phyloP scores from a whole-genome alignment of 176 grass and related monocot species.

The Ananas comosus region DNA sequence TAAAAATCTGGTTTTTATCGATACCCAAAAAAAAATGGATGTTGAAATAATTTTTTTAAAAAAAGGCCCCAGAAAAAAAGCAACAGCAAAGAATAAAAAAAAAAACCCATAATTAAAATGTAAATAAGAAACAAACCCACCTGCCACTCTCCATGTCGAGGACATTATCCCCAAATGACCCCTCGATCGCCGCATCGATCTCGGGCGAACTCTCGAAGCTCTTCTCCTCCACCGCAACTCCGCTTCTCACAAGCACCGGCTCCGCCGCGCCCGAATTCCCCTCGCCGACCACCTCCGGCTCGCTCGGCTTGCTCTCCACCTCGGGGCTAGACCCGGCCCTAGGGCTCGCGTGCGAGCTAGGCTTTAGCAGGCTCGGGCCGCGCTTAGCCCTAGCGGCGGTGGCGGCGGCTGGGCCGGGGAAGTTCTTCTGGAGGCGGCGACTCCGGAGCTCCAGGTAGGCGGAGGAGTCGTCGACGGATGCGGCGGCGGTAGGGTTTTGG shows the following conservation, averaged over 20 bases:
- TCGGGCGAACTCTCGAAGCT: background rate
- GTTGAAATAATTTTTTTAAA: too few relatives aligned
- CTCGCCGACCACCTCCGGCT: background rate
- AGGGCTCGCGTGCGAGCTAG: background rate
- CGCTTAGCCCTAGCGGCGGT: background rate
- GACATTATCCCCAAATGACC: background rate
- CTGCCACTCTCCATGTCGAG: background rate
- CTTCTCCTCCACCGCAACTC: background rate
- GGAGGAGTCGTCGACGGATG: background rate
- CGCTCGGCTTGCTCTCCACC: background rate
- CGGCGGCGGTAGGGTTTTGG: conserved; percentile 6
- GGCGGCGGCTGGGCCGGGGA: background rate
- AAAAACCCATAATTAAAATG: background rate
- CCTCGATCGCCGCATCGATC: background rate
- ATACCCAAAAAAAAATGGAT: too few relatives aligned
- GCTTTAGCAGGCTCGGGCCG: background rate
- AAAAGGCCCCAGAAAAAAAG: too few relatives aligned
- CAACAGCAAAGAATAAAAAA: background rate
- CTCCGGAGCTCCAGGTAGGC: conserved; percentile 26
- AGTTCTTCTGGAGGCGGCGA: conserved; percentile 20
- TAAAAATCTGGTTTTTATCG: too few relatives aligned
- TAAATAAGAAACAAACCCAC: background rate
- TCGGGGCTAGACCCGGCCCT: background rate
- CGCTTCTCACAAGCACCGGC: background rate
- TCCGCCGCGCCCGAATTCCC: conserved; percentile 3